Evolutionary conservation across 441 rosid genomes (phyloP).

Genomic region (Arabidopsis lyrata): DNA sequence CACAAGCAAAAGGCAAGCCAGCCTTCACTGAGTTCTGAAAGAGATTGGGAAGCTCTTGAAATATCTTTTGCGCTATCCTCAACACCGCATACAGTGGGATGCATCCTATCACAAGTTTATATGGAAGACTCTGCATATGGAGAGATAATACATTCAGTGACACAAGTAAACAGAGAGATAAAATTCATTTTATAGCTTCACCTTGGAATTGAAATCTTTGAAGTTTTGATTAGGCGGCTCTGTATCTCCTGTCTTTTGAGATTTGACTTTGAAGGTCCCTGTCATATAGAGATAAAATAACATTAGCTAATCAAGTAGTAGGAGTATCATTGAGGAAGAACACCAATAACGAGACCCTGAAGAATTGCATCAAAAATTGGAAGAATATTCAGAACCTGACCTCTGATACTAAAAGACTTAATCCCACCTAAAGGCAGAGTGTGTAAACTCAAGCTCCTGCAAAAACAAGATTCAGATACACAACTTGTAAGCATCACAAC

Average conservation of each 20-base stretch:
- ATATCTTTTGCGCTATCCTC: conserved; percentile 53
- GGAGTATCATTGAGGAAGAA: background rate
- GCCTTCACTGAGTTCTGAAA: conserved; percentile 51
- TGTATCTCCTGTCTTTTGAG: conserved; percentile 44
- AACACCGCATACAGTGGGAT: conserved; percentile 56
- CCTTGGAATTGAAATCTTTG: conserved; percentile 40
- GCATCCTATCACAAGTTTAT: conserved; percentile 51
- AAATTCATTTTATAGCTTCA: conserved; percentile 21
- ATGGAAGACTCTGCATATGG: conserved; percentile 59
- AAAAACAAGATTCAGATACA: background rate
- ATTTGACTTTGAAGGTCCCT: conserved; percentile 54
- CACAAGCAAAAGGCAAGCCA: conserved; percentile 70
- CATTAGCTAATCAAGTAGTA: background rate
- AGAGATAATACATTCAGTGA: background rate
- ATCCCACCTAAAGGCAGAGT: conserved; percentile 35
- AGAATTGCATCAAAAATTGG: background rate
- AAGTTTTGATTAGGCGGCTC: conserved; percentile 26
- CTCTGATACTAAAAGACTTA: conserved; percentile 30
- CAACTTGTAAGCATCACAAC: background rate
- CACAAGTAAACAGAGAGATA: background rate
- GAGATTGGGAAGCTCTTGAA: conserved; percentile 50
- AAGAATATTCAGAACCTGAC: conserved; percentile 14
- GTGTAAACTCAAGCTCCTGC: conserved; percentile 36
- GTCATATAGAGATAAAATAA: conserved; percentile 35
- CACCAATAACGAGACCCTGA: background rate